Evolutionary conservation across 257 asterid species (phyloP), one percentile per base, ranked within the genome.

Genomic region (Nicotiana attenuata): DNA sequence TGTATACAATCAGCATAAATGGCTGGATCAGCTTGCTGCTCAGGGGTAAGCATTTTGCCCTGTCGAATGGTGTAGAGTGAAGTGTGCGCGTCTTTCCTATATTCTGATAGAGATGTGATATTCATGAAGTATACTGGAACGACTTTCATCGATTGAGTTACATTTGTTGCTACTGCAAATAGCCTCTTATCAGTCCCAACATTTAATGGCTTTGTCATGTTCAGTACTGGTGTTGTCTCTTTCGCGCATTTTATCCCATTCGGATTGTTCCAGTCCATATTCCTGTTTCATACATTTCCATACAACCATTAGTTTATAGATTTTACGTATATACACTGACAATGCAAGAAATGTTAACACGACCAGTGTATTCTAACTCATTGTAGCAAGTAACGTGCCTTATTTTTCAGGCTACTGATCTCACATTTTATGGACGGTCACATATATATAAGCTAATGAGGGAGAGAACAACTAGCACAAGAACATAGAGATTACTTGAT

Each of bases 31-130:
- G 93, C 90, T 78, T 90, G 90, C 41, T 92, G 95, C 75, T 91
- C 92, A 0, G 88, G 79, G 0, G 92, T 91, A 5, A 92, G 77
- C 80, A 89, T 85, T 66, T 90, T 89, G 1, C 97, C 97, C 3
- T 92, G 95, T 0, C 97, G 88, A 67, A 86, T 91, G 0, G 97
- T 92, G 89, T 92, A 83, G 8, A 93, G 90, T 0, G 97, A 93
- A 22, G 97, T 93, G 80, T 93, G 97, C 0, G 95, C 97, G 15
- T 92, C 97, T 80, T 93, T 93, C 3, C 97, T 85, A 71, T 90
- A 93, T 76, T 91, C 97, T 1, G 97, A 93, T 8, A 93, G 85
- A 77, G 85, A 86, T 68, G 87, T 93, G 84, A 75, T 89, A 90
- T 93, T 92, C 29, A 93, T 82, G 69, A 93, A 93, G 53, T 90